These are phyloP conservation scores for Colletotrichum paranaense DNA, from an alignment of 2,329 filamentous ascomycete genomes.

Conservation along the genomic window DNA sequence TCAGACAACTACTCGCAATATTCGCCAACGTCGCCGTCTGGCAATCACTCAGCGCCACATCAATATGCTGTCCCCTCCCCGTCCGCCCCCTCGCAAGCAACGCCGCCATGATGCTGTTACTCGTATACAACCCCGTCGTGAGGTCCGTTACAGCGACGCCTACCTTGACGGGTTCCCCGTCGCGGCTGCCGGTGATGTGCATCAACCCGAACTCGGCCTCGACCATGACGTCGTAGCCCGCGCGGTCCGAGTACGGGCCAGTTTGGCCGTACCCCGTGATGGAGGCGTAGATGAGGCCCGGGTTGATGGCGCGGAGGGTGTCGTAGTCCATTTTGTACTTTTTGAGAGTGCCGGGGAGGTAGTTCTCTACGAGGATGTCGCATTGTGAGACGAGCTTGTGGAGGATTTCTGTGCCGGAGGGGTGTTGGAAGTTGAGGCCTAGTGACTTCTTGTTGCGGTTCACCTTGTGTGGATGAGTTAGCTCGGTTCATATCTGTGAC, in stretches of 20 bases:
- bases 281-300: slow-evolving; percentile 89
- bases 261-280: slow-evolving; percentile 98
- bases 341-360: slow-evolving; percentile 87
- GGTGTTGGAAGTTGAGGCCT: slow-evolving; percentile 89
- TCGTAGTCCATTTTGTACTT: slow-evolving; percentile 94
- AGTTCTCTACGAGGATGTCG: slow-evolving; percentile 97
- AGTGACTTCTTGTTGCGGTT: slow-evolving; percentile 98
- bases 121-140: slow-evolving; percentile 94
- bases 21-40: slow-evolving; percentile 96
- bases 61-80: slow-evolving; percentile 89
- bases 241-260: slow-evolving; percentile 86
- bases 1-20: slow-evolving; percentile 90
- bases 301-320: slow-evolving; percentile 83
- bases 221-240: slow-evolving; percentile 99
- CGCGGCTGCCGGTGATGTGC: slow-evolving; percentile 93
- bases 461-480: slow-evolving; percentile 64
- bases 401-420: slow-evolving; percentile 85
- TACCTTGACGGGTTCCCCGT: slow-evolving; percentile 94
- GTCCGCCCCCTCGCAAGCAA: slow-evolving; percentile 80
- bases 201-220: slow-evolving; percentile 98
- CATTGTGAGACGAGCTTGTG: slow-evolving; percentile 86
- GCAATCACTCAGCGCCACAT: slow-evolving; percentile 91
- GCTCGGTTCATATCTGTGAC: not conserved
- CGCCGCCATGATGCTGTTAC: slow-evolving; percentile 95
- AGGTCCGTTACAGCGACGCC: slow-evolving; percentile 97